Conservation (phyloP, 441 rosid genomes). For the Aquilaria agallochum region DNA sequence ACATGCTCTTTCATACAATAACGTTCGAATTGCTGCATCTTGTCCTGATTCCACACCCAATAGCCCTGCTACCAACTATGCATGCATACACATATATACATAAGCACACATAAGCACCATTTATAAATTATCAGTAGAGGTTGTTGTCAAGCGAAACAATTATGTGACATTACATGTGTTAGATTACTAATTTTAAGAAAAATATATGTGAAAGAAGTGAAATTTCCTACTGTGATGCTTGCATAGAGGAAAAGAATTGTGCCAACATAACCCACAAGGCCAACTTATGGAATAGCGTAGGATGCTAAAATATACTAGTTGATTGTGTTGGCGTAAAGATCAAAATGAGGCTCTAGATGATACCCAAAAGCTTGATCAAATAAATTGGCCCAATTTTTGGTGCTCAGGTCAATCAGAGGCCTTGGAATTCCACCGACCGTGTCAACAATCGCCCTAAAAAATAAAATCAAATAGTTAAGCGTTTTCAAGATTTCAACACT, state of each 20-base stretch:
- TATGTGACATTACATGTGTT: background rate
- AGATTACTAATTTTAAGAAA: background rate
- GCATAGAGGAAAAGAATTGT: slow-evolving; percentile 39
- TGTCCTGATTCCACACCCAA: slow-evolving; percentile 78
- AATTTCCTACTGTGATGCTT: slow-evolving; percentile 24
- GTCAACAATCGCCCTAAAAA: slow-evolving; percentile 46
- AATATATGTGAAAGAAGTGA: background rate
- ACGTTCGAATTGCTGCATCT: slow-evolving; percentile 54
- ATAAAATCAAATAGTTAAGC: background rate
- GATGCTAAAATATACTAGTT: slow-evolving; percentile 47
- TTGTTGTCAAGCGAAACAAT: too few relatives aligned
- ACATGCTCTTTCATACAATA: slow-evolving; percentile 34
- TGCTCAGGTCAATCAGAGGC: slow-evolving; percentile 42
- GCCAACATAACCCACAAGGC: slow-evolving; percentile 63
- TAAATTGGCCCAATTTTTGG: slow-evolving; percentile 28
- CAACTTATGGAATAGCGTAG: slow-evolving; percentile 61
- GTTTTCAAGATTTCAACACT: background rate
- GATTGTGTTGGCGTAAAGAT: slow-evolving; percentile 40
- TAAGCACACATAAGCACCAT: background rate
- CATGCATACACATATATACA: background rate
- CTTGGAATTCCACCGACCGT: slow-evolving; percentile 57
- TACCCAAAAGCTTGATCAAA: slow-evolving; percentile 46
- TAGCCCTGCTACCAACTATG: slow-evolving; percentile 51
- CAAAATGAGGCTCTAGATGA: slow-evolving; percentile 44
- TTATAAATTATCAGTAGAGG: background rate